Conservation (phyloP, 164 flowering plant species). For the Nymphaea colorata region DNA sequence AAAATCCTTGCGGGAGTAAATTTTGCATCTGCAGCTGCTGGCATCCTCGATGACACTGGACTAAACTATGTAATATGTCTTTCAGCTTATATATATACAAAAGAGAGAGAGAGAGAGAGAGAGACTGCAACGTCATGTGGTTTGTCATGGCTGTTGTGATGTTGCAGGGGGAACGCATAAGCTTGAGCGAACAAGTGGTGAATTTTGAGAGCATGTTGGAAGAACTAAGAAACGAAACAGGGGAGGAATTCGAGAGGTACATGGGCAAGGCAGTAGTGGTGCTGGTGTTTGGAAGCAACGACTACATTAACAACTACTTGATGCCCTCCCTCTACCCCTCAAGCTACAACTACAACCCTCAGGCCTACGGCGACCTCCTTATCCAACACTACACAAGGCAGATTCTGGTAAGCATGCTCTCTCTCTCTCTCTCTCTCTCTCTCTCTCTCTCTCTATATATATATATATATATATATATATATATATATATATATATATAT, state of each 20-base stretch:
- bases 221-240: conserved; percentile 21
- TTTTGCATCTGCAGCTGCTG: conserved; percentile 73
- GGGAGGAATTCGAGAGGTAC: conserved; percentile 9
- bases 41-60: conserved; percentile 70
- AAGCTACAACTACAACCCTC: conserved; percentile 21
- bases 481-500: not conserved
- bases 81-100: not conserved
- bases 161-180: conserved; percentile 53
- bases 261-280: conserved; percentile 19
- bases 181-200: conserved; percentile 51
- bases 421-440: no score
- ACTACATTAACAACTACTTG: conserved; percentile 40
- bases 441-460: not conserved
- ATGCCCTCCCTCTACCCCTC: conserved; percentile 15
- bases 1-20: conserved; percentile 46
- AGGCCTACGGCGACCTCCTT: conserved; percentile 22
- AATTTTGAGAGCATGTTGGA: conserved; percentile 45
- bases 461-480: no score
- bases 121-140: not conserved
- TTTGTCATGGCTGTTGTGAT: not conserved
- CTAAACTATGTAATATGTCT: conserved; percentile 32
- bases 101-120: conserved; percentile 3
- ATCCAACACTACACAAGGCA: conserved; percentile 24
- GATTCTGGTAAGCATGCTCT: conserved; percentile 29
- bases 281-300: conserved; percentile 30